Evolutionary conservation across 345 rosid genomes (phyloP).

Genomic region (Syzygium grande): DNA sequence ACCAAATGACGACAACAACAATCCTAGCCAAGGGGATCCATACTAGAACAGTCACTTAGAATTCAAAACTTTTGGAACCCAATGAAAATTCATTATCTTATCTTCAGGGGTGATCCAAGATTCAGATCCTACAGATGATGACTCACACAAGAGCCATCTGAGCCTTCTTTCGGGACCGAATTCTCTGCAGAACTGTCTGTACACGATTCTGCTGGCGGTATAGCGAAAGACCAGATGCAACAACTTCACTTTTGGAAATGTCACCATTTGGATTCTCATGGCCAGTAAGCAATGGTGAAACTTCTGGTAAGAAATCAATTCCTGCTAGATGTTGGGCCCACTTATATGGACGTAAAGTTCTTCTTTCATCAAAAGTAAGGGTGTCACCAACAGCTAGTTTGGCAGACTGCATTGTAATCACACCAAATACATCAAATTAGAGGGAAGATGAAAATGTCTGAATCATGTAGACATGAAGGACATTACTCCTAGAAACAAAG

Average conservation of each 20-base stretch:
- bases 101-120: constrained; percentile 15
- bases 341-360: constrained; percentile 73
- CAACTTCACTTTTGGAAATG: constrained; percentile 34
- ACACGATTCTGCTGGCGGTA: constrained; percentile 71
- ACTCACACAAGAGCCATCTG: constrained; percentile 79
- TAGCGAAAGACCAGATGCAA: constrained; percentile 41
- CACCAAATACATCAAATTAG: constrained; percentile 8
- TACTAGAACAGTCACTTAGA: not conserved
- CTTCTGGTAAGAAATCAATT: constrained; percentile 85
- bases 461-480: not conserved
- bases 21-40: not conserved
- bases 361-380: constrained; percentile 46
- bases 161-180: constrained; percentile 61
- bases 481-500: not conserved
- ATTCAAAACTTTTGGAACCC: not conserved
- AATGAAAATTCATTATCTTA: not conserved
- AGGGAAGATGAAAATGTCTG: not conserved
- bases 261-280: constrained; percentile 40
- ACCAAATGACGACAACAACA: not conserved
- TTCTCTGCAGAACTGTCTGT: constrained; percentile 61
- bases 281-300: constrained; percentile 51
- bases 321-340: constrained; percentile 97
- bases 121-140: constrained; percentile 36
- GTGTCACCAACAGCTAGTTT: constrained; percentile 58
- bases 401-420: constrained; percentile 61